Evolutionary conservation across 1,284 basidiomycete genomes (phyloP).

Genomic region (Rhodofomes roseus): DNA sequence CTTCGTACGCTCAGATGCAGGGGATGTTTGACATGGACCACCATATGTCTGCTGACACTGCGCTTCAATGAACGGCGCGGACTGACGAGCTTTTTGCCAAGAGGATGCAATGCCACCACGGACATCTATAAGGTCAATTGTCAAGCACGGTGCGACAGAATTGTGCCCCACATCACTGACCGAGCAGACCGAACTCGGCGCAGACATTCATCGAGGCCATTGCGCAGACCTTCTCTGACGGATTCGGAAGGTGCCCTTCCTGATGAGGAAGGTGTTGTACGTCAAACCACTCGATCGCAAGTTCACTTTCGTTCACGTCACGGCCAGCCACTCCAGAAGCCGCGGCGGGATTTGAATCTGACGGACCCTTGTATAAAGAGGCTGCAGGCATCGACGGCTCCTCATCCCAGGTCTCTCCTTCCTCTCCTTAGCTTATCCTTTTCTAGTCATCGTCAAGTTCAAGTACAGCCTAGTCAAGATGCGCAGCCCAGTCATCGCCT

Average conservation of each 20-base stretch:
- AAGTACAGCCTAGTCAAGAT: constrained; percentile 10
- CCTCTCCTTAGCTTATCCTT: constrained; percentile 4
- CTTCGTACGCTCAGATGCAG: no score
- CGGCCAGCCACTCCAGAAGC: constrained; percentile 11
- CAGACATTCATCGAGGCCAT: no score
- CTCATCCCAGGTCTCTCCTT: constrained; percentile 6
- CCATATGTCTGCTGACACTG: no score
- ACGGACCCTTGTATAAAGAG: not conserved
- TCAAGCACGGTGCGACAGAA: no score
- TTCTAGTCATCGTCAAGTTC: constrained; percentile 8
- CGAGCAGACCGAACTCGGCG: no score
- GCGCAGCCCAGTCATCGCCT: constrained; percentile 14
- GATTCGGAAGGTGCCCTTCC: constrained; percentile 6
- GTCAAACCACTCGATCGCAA: constrained; percentile 4
- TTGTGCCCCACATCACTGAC: no score
- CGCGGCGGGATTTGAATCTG: constrained; percentile 8
- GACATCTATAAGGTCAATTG: no score
- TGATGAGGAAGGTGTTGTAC: constrained; percentile 9
- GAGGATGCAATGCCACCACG: no score
- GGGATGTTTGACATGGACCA: no score
- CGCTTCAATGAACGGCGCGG: no score
- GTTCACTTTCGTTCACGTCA: constrained; percentile 1
- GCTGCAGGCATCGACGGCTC: not conserved
- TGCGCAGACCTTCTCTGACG: not conserved
- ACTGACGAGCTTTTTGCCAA: no score